Evolutionary conservation across 2,329 filamentous ascomycete species (phyloP), one percentile per base, ranked within the genome.

Genomic region (Byssoonygena ceratinophila): DNA sequence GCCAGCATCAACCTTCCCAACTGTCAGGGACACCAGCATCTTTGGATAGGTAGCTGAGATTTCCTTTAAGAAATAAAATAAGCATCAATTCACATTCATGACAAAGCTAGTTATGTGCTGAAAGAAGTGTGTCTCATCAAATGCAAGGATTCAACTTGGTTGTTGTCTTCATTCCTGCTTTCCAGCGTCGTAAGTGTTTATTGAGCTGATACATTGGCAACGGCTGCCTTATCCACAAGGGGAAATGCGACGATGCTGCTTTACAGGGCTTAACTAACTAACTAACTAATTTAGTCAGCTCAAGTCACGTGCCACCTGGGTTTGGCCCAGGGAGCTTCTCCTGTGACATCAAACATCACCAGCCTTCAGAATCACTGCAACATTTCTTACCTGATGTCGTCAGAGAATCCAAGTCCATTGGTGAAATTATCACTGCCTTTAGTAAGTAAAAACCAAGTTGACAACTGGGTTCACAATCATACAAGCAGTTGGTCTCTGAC

Each of bases 1-100:
- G 72, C 92, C 92, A 64, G 92, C 92, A 72, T 98, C 92, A 72
- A 98, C 92, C 76, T 98, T 98, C 76, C 92, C 92, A 71, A 98
- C 92, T 47, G 91, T 97, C 67, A 98, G 79, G 60, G 92, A 97
- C 72, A 98, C 87, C 66, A 97, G 79, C 92, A 98, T 97, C 47
- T 68, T 78, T 60, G 37, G n/a, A 5, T 18, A 9, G 25, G 31
- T n/a, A 25, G 14, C 22, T 16, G 39, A 22, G 2, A n/a, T n/a
- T n/a, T n/a, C n/a, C n/a, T n/a, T n/a, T n/a, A n/a, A n/a, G n/a
- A n/a, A n/a, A n/a, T n/a, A 43, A 27, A 16, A 3, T 25, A 29
- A 9, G 22, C n/a, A 16, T 29, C 22, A 44, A 16, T 23, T 14
- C n/a, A 29, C 23, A 44, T 44, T 29, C 8, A 16, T 44, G 3